Base-by-base conservation (phyloP, 805 yeast genomes). In the Saccharomycopsis olivae region DNA sequence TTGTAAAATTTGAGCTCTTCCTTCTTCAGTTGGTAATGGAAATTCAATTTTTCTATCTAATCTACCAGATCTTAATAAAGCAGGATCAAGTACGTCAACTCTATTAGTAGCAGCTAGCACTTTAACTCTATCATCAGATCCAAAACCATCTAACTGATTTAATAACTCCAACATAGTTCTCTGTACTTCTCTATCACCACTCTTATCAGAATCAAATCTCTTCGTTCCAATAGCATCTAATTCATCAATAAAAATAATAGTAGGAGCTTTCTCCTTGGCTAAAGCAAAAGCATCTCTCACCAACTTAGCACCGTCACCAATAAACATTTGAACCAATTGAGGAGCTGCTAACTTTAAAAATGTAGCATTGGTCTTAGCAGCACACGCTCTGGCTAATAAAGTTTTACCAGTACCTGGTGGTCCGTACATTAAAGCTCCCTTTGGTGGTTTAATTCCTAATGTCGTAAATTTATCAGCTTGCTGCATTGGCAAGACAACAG, bases 371-470 rank as follows among this genome's bases (percentile, higher is more conserved):
- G 97, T 85, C 61, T 92, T 97, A 40, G 96, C 96, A 18, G 99
- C 99, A 65, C 96, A 94, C 1, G 98, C 98, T 59, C 96, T 78
- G 8, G 99, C 99, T 50, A 92, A 69, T 46, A 92, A 67, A 2
- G 98, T 92, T 63, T 92, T 92, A 60, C 99, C 99, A 1, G 98
- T 92, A 60, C 99, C 99, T 39, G 99, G 99, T 6, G 99, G 97
- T 28, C 99, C 99, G 58, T 92, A 92, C 88, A 92, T 86, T 39
- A 92, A 69, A 3, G 96, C 97, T 59, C 98, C 98, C 60, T 92
- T 92, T 44, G 98, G 98, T 13, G 98, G 94, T 58, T 84, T 89
- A 56, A 92, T 88, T 41, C 99, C 99, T 62, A 92, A 68, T 44
- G 76, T 77, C 57, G 84, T 84, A 66, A 92, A 89, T 63, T 92